A percentile compares a stretch with the other conserved stretches of the same genome.
Evolutionary conservation across 2,329 filamentous ascomycete species (phyloP).

Genomic region (Epichloe hybrida): DNA sequence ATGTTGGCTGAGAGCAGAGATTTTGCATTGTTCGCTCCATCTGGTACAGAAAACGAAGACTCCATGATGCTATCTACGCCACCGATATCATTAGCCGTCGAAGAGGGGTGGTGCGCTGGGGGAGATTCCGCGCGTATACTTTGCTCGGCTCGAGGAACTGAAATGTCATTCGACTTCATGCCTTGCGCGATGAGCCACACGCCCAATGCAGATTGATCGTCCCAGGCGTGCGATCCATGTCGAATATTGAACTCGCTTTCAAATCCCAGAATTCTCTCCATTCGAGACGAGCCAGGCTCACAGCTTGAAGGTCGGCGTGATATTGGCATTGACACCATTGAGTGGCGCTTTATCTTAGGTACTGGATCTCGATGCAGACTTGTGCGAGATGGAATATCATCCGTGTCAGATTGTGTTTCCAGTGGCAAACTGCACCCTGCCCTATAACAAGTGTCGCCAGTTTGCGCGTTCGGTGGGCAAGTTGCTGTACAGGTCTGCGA

Average conservation of each 20-base stretch:
- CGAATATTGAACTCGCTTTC: constrained; percentile 18
- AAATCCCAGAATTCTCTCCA: constrained; percentile 8
- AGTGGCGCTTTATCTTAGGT: neutral
- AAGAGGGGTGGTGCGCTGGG: neutral
- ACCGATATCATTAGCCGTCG: neutral
- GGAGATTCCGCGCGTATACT: neutral
- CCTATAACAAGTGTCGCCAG: neutral
- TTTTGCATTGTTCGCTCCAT: neutral
- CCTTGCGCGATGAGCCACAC: constrained; percentile 25
- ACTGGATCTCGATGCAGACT: neutral
- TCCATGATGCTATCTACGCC: constrained; percentile 7
- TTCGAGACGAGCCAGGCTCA: constrained; percentile 3
- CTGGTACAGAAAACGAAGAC: constrained; percentile 2
- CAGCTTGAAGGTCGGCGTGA: constrained; percentile 1
- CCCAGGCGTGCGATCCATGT: constrained; percentile 17
- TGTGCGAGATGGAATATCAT: neutral
- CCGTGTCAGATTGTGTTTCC: neutral
- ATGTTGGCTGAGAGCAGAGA: neutral
- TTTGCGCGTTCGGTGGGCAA: neutral
- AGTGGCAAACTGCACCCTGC: neutral
- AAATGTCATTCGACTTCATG: constrained; percentile 16
- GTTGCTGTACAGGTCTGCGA: neutral
- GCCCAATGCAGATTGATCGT: constrained; percentile 21
- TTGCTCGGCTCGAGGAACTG: constrained; percentile 9
- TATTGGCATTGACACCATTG: constrained; percentile 1